Evolutionary conservation across 306 rosid genomes (phyloP).

Genomic region (Acacia crassicarpa): DNA sequence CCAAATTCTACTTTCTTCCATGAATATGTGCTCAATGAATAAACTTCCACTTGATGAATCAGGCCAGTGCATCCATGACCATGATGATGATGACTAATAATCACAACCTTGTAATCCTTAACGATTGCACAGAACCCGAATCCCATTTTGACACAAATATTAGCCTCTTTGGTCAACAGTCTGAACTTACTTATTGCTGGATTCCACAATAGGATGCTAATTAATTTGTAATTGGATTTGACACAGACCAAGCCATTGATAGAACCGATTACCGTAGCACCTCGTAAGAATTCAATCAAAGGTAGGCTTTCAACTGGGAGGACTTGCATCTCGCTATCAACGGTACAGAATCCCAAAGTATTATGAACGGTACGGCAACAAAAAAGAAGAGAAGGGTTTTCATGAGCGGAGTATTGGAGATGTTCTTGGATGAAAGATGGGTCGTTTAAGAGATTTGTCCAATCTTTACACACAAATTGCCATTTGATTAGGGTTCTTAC

Average conservation of each 20-base stretch:
- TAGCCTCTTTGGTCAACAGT: too few species aligned
- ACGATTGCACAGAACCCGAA: background rate
- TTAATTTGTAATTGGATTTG: background rate
- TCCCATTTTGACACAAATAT: background rate
- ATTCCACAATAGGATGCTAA: background rate
- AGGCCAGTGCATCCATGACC: accelerated
- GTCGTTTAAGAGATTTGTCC: background rate
- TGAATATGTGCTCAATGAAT: background rate
- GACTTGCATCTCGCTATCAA: background rate
- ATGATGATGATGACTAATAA: too few species aligned
- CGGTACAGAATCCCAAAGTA: too few species aligned
- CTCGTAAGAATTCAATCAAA: background rate
- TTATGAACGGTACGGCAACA: accelerated
- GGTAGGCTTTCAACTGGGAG: background rate
- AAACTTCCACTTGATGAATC: background rate
- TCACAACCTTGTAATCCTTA: background rate
- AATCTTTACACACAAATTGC: background rate
- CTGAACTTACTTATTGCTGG: background rate
- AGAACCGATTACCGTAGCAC: background rate
- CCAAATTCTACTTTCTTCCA: background rate
- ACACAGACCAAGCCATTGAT: background rate
- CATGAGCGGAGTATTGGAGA: background rate
- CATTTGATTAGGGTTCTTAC: background rate
- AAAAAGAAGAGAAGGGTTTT: background rate
- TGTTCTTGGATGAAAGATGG: background rate